These are phyloP conservation scores for Hemisphaericaspora nanyangensis DNA, from an alignment of 805 yeast genomes.

Conservation along the genomic window DNA sequence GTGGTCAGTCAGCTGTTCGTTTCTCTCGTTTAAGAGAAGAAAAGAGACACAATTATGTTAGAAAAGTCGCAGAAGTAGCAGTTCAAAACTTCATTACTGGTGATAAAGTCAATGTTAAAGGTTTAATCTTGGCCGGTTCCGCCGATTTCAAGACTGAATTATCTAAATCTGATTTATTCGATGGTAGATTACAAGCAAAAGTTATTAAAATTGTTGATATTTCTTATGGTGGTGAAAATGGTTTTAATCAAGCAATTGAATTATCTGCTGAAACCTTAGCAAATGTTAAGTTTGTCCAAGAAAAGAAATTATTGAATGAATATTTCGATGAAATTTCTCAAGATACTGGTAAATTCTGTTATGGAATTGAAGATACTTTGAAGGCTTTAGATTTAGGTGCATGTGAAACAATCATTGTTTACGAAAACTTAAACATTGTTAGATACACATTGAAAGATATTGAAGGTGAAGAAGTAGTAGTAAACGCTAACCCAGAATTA, in stretches of 20 bases:
- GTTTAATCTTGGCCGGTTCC: slow-evolving; percentile 95
- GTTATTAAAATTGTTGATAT: slow-evolving; percentile 92
- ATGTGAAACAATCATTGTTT: slow-evolving; percentile 86
- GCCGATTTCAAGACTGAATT: slow-evolving; percentile 98
- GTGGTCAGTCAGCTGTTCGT: slow-evolving; percentile 99
- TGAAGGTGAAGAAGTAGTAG: slow-evolving; percentile 74
- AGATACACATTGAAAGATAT: slow-evolving; percentile 82
- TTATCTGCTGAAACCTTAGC: slow-evolving; percentile 95
- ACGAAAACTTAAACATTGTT: slow-evolving; percentile 82
- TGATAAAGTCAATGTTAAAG: slow-evolving; percentile 92
- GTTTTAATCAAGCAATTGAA: slow-evolving; percentile 98
- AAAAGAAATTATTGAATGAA: slow-evolving; percentile 86
- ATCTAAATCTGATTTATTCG: slow-evolving; percentile 89
- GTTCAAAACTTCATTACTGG: slow-evolving; percentile 94
- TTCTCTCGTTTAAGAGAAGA: slow-evolving; percentile 98
- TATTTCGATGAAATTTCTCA: slow-evolving; percentile 97
- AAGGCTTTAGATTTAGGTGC: slow-evolving; percentile 97
- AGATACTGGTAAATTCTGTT: slow-evolving; percentile 96
- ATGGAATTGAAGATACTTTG: slow-evolving; percentile 93
- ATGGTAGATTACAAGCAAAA: slow-evolving; percentile 80
- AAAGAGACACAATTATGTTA: slow-evolving; percentile 96
- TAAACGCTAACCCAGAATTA: slow-evolving; percentile 67
- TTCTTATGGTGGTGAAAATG: slow-evolving; percentile 99
- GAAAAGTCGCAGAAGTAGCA: slow-evolving; percentile 97
- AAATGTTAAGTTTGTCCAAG: slow-evolving; percentile 96